Conservation (phyloP, 768 basidiomycete species). For the Flagelloscypha sp. region DNA sequence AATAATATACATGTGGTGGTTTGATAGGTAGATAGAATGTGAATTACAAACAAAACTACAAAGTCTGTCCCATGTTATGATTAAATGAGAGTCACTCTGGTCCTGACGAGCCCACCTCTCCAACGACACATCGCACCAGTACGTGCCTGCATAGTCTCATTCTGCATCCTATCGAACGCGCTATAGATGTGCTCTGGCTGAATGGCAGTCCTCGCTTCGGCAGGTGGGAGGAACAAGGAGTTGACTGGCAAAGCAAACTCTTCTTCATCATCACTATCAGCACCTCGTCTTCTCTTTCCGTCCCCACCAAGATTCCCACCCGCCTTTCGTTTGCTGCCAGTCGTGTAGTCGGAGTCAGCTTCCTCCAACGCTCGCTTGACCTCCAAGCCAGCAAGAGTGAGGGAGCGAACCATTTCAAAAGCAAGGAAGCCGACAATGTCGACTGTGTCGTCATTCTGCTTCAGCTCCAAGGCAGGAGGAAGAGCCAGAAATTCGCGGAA, state of each 20-base stretch:
- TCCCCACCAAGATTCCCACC: constrained; percentile 31
- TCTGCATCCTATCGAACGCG: constrained; percentile 85
- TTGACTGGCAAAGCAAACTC: constrained; percentile 62
- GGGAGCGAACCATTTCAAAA: constrained; percentile 93
- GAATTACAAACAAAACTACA: constrained; percentile 14
- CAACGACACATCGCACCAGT: constrained; percentile 86
- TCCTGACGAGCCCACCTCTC: constrained; percentile 77
- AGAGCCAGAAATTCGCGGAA: constrained; percentile 93
- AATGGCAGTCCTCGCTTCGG: constrained; percentile 71
- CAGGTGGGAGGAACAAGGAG: constrained; percentile 73
- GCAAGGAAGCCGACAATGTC: constrained; percentile 96
- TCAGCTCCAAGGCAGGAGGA: constrained; percentile 77
- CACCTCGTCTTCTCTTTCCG: constrained; percentile 46
- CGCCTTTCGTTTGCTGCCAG: constrained; percentile 68
- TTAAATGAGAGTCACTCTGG: constrained; percentile 72
- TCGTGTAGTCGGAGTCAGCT: constrained; percentile 54
- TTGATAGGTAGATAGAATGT: constrained; percentile 17
- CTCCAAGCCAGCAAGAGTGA: constrained; percentile 81
- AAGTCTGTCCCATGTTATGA: constrained; percentile 3
- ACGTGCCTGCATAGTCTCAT: constrained; percentile 72
- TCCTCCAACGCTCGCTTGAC: constrained; percentile 78
- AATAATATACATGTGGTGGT: constrained; percentile 14
- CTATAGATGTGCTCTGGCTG: constrained; percentile 84
- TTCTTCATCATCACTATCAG: constrained; percentile 54
- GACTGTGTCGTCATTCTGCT: constrained; percentile 88